Evolutionary conservation across 1,284 basidiomycete genomes (phyloP).

Genomic region (Cutaneotrichosporon sp.): DNA sequence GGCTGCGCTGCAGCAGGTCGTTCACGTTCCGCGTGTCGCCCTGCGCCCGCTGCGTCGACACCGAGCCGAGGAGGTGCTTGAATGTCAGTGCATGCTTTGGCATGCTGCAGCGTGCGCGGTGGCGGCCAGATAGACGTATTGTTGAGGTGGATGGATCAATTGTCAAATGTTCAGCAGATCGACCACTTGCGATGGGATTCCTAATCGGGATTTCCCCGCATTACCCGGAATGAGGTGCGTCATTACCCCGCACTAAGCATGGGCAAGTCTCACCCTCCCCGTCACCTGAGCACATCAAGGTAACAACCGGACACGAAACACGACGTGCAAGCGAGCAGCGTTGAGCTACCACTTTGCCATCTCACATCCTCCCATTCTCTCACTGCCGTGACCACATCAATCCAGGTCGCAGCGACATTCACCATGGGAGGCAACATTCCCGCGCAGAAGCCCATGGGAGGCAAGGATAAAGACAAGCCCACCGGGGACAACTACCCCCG

Average conservation of each 20-base stretch:
- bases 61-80: constrained; percentile 32
- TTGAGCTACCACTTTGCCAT: neutral
- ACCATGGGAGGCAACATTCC: neutral
- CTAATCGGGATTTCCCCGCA: neutral
- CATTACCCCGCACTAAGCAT: neutral
- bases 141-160: neutral
- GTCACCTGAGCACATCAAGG: too few species aligned
- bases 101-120: constrained; percentile 19
- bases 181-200: too few species aligned
- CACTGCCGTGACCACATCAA: neutral
- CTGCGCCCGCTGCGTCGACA: constrained; percentile 15
- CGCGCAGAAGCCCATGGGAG: neutral
- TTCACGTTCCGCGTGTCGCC: constrained; percentile 23
- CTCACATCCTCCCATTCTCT: neutral
- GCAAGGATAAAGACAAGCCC: neutral
- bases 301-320: too few species aligned
- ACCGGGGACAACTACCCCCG: constrained; percentile 5
- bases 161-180: too few species aligned
- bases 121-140: neutral
- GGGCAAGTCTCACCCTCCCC: too few species aligned
- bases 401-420: too few species aligned
- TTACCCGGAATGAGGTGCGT: neutral
- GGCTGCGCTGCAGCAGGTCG: constrained; percentile 26
- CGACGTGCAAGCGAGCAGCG: too few species aligned
- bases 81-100: constrained; percentile 42